Conservation (phyloP, 306 rosid species). For the Lathyrus tuberosus region DNA sequence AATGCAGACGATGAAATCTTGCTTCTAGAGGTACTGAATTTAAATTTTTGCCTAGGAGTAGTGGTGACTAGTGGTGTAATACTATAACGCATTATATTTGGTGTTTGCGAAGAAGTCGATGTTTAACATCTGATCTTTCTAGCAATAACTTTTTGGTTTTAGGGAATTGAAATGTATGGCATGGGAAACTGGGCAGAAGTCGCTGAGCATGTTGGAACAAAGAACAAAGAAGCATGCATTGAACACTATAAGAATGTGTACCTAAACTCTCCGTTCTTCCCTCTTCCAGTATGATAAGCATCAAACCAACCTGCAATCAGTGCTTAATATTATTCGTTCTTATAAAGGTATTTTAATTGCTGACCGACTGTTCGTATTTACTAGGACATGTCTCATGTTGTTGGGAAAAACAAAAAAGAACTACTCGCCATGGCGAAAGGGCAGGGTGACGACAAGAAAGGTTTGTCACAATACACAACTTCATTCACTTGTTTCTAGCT, state of each 20-base stretch:
- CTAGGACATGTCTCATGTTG: constrained; percentile 97
- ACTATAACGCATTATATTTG: constrained; percentile 18
- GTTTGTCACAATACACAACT: constrained; percentile 45
- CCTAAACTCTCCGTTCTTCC: constrained; percentile 78
- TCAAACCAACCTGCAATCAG: constrained; percentile 19
- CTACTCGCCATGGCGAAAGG: constrained; percentile 98
- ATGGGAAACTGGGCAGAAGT: constrained; percentile 97
- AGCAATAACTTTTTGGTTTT: constrained; percentile 31
- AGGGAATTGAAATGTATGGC: constrained; percentile 99
- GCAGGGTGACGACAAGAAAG: constrained; percentile 91
- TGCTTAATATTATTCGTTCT: constrained; percentile 26
- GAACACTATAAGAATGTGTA: constrained; percentile 80
- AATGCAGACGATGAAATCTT: constrained; percentile 97
- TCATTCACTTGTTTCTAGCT: constrained; percentile 10
- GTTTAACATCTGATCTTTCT: constrained; percentile 27
- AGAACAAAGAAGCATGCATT: constrained; percentile 89
- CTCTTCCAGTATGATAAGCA: constrained; percentile 80
- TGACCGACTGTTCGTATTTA: constrained; percentile 39
- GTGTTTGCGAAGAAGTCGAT: constrained; percentile 18
- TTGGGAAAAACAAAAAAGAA: constrained; percentile 92
- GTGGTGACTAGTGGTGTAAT: constrained; percentile 28
- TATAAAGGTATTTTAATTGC: constrained; percentile 38
- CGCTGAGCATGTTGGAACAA: constrained; percentile 99
- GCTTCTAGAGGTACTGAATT: constrained; percentile 79
- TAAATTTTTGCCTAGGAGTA: constrained; percentile 23